A percentile compares a stretch with the other conserved stretches of the same genome.
These are phyloP conservation scores for Leucosporidium yakuticum DNA, from an alignment of 768 basidiomycete genomes.

Conservation along the genomic window DNA sequence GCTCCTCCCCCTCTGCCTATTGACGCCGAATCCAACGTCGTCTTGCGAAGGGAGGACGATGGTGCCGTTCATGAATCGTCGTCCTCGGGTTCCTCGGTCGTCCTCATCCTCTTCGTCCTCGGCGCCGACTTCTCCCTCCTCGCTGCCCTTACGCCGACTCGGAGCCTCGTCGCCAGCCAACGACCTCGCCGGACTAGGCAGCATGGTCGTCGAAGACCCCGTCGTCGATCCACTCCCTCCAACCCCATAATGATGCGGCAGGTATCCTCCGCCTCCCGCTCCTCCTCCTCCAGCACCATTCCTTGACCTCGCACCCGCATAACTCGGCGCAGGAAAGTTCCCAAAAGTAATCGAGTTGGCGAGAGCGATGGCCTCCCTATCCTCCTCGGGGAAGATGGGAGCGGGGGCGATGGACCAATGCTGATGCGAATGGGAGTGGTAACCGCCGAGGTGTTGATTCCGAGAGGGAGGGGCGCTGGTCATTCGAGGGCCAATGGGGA, in stretches of 20 bases:
- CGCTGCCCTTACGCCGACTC: not conserved
- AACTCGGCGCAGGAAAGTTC: slow-evolving; percentile 25
- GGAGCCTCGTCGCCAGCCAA: not conserved
- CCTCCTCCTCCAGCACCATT: not conserved
- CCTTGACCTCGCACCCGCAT: not conserved
- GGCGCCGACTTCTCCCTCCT: not conserved
- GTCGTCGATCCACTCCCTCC: not conserved
- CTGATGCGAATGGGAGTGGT: not conserved
- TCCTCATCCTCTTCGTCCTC: not conserved
- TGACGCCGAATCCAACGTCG: not conserved
- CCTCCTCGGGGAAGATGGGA: slow-evolving; percentile 31
- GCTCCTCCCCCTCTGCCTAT: slow-evolving; percentile 16
- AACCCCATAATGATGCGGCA: not conserved
- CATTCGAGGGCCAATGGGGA: too few species aligned
- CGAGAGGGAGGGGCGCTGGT: too few species aligned
- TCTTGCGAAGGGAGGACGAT: not conserved
- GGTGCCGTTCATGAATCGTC: not conserved
- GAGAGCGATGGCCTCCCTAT: slow-evolving; percentile 23
- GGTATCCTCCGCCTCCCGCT: not conserved
- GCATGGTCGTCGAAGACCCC: not conserved
- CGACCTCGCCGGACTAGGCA: not conserved
- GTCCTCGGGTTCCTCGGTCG: not conserved
- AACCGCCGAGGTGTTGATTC: too few species aligned
- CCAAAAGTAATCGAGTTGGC: slow-evolving; percentile 27
- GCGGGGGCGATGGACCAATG: not conserved